A percentile compares a stretch with the other conserved stretches of the same genome.
Evolutionary conservation across 371 early-diverging fungal genomes (phyloP).

Genomic region (Vairimorpha necatrix): DNA sequence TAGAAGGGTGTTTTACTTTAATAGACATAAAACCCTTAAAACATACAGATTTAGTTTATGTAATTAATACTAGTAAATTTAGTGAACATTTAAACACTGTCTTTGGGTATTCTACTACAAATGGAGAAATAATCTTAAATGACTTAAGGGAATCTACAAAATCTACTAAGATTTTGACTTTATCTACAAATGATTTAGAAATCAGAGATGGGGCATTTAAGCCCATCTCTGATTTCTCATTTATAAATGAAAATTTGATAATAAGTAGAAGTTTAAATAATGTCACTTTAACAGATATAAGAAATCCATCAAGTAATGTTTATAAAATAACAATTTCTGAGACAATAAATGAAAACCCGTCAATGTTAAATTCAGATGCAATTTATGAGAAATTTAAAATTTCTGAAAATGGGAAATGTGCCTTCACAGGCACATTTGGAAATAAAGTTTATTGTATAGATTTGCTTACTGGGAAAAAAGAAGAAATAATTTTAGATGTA

Average conservation of each 20-base stretch:
- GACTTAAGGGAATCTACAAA: slow-evolving; percentile 72
- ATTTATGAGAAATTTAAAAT: slow-evolving; percentile 61
- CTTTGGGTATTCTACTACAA: slow-evolving; percentile 93
- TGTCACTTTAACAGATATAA: slow-evolving; percentile 57
- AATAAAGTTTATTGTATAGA: slow-evolving; percentile 41
- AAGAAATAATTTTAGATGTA: slow-evolving; percentile 31
- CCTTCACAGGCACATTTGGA: slow-evolving; percentile 59
- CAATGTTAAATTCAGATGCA: slow-evolving; percentile 50
- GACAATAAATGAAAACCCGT: slow-evolving; percentile 19
- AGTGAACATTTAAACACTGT: slow-evolving; percentile 83
- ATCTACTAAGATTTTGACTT: slow-evolving; percentile 9
- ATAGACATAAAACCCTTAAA: slow-evolving; percentile 97
- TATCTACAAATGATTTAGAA: slow-evolving; percentile 16
- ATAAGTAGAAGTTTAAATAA: slow-evolving; percentile 55
- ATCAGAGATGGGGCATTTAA: slow-evolving; percentile 51
- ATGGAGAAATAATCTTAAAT: slow-evolving; percentile 85
- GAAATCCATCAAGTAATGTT: slow-evolving; percentile 38
- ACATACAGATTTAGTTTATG: slow-evolving; percentile 94
- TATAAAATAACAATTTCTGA: slow-evolving; percentile 6
- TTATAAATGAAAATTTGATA: slow-evolving; percentile 55
- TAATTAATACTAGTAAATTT: slow-evolving; percentile 95
- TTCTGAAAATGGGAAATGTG: slow-evolving; percentile 4
- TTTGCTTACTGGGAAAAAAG: slow-evolving; percentile 15
- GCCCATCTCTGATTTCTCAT: slow-evolving; percentile 61
- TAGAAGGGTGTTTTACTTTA: slow-evolving; percentile 63